A percentile compares a stretch with the other conserved stretches of the same genome.
These are phyloP conservation scores for Dissoconium aciculare DNA, from an alignment of 2,329 filamentous ascomycete species.

Conservation along the genomic window DNA sequence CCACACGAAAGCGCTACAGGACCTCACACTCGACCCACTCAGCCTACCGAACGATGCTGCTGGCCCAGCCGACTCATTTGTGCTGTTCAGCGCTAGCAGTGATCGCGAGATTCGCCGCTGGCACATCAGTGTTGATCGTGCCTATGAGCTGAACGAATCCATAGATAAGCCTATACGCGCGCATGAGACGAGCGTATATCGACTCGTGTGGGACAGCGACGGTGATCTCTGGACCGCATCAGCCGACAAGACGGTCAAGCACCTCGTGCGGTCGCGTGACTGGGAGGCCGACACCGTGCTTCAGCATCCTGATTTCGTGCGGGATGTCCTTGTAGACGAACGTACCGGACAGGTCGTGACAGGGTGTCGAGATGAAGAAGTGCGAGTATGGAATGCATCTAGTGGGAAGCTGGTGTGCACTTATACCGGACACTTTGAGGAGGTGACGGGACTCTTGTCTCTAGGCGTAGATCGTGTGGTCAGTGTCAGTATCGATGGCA, in stretches of 20 bases:
- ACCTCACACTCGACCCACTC: conserved; percentile 60
- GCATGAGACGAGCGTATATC: conserved; percentile 86
- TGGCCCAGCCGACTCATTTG: conserved; percentile 28
- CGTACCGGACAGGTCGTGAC: conserved; percentile 67
- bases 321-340: conserved; percentile 54
- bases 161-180: conserved; percentile 47
- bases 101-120: conserved; percentile 56
- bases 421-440: conserved; percentile 70
- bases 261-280: conserved; percentile 50
- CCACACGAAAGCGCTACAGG: conserved; percentile 61
- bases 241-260: conserved; percentile 76
- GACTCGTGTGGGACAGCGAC: conserved; percentile 49
- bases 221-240: conserved; percentile 85
- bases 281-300: conserved; percentile 62
- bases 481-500: conserved; percentile 82
- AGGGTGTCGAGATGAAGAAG: conserved; percentile 77
- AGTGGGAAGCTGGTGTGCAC: conserved; percentile 20
- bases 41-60: conserved; percentile 24
- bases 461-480: conserved; percentile 40
- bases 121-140: conserved; percentile 42
- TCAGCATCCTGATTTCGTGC: conserved; percentile 76
- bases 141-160: conserved; percentile 37
- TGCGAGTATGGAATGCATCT: conserved; percentile 67
- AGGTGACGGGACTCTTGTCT: conserved; percentile 67
- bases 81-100: conserved; percentile 60